phyloP scores from a whole-genome alignment of 2,329 filamentous ascomycete genomes.

The Trichoderma koningii region DNA sequence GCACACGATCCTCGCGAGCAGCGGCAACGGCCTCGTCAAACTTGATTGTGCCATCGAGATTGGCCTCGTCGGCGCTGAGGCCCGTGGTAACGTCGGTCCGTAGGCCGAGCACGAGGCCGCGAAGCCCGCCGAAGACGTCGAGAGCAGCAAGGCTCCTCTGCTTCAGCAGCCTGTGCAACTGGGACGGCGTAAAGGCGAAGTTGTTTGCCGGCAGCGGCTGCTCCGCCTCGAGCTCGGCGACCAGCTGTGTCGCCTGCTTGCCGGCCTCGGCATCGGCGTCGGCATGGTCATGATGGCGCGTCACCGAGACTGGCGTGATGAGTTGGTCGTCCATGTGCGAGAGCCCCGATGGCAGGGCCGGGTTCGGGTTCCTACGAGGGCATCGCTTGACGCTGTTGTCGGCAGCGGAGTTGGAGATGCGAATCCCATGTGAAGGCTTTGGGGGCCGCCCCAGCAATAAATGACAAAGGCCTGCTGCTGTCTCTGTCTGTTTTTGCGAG shows the following conservation, averaged over 20 bases:
- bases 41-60: slow-evolving; percentile 47
- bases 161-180: slow-evolving; percentile 56
- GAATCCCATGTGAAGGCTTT: slow-evolving; percentile 10
- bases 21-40: slow-evolving; percentile 53
- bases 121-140: slow-evolving; percentile 54
- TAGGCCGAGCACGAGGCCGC: slow-evolving; percentile 54
- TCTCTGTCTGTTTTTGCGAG: not conserved
- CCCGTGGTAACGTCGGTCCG: slow-evolving; percentile 51
- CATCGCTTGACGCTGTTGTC: slow-evolving; percentile 26
- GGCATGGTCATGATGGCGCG: slow-evolving; percentile 9
- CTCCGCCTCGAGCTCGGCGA: slow-evolving; percentile 36
- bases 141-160: slow-evolving; percentile 52
- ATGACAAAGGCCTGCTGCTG: not conserved
- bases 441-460: slow-evolving; percentile 13
- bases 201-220: slow-evolving; percentile 42
- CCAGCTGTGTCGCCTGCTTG: slow-evolving; percentile 17
- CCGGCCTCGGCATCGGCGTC: slow-evolving; percentile 1
- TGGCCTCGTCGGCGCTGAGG: slow-evolving; percentile 53
- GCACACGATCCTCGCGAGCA: slow-evolving; percentile 38
- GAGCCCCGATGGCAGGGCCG: slow-evolving; percentile 22
- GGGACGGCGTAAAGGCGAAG: slow-evolving; percentile 57
- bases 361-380: slow-evolving; percentile 26
- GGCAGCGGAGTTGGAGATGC: slow-evolving; percentile 9
- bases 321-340: slow-evolving; percentile 36
- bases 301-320: slow-evolving; percentile 32